Conservation (phyloP, 257 asterid species). For the Salvia rosmarinus region DNA sequence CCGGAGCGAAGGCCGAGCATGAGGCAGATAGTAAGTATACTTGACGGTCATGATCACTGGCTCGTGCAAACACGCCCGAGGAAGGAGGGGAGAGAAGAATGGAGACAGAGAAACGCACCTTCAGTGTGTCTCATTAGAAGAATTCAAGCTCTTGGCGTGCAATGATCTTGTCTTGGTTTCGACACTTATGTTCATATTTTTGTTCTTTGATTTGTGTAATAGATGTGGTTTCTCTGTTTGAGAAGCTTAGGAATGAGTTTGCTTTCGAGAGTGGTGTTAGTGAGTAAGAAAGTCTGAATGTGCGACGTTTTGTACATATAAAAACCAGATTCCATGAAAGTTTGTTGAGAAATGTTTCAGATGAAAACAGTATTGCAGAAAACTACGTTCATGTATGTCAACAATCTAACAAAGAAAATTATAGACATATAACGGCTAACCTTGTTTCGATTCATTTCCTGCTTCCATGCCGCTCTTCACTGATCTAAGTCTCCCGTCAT, state of each 20-base stretch:
- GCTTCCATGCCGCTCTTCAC: not conserved
- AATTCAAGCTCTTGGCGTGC: conserved; percentile 86
- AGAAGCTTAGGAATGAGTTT: conserved; percentile 7
- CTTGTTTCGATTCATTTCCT: not conserved
- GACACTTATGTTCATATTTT: conserved; percentile 15
- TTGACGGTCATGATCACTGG: conserved; percentile 85
- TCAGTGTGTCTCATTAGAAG: conserved; percentile 68
- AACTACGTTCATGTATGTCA: not conserved
- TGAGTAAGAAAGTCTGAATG: not conserved
- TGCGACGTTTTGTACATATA: not conserved
- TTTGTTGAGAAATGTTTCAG: conserved; percentile 4
- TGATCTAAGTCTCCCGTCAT: too few species aligned
- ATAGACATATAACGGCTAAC: not conserved
- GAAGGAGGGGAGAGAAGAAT: conserved; percentile 60
- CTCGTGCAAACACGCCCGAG: conserved; percentile 43
- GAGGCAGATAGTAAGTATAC: conserved; percentile 80
- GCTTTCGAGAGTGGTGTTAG: not conserved
- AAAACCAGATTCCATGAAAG: not conserved
- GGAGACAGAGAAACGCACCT: conserved; percentile 71
- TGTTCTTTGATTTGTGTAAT: conserved; percentile 14
- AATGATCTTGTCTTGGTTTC: conserved; percentile 39
- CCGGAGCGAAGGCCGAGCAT: conserved; percentile 75
- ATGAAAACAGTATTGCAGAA: not conserved
- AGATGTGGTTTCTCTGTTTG: not conserved
- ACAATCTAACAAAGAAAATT: not conserved